A percentile compares a stretch with the other conserved stretches of the same genome.
phyloP scores from a whole-genome alignment of 345 rosid species.

The Eucalyptus brandiana region DNA sequence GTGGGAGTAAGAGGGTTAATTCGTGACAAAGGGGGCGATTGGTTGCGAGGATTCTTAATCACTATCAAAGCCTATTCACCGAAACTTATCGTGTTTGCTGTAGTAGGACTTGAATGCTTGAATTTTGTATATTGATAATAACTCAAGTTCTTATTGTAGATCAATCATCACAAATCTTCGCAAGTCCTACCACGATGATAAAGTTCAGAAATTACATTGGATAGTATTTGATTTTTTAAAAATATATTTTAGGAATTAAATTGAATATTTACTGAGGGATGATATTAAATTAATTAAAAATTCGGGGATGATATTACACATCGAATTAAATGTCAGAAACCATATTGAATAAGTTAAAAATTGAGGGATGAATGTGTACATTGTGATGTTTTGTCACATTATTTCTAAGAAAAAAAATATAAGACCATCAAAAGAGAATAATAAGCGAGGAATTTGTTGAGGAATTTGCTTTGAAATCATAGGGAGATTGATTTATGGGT shows the following conservation, averaged over 20 bases:
- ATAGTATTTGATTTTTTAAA: too few relatives aligned
- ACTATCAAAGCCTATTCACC: not conserved
- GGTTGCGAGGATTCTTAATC: not conserved
- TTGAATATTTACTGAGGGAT: not conserved
- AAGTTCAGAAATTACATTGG: too few relatives aligned
- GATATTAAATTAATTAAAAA: too few relatives aligned
- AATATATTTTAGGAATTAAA: too few relatives aligned
- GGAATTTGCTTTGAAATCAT: not conserved
- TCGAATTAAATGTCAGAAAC: fast-evolving
- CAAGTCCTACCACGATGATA: too few relatives aligned
- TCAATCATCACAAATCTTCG: not conserved
- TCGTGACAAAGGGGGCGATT: not conserved
- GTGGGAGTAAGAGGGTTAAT: not conserved
- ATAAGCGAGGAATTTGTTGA: not conserved
- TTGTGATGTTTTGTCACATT: not conserved
- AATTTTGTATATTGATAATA: not conserved
- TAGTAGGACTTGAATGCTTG: not conserved
- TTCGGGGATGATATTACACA: not conserved
- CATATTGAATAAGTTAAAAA: too few relatives aligned
- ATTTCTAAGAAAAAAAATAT: not conserved
- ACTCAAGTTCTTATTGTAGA: not conserved
- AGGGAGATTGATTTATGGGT: not conserved
- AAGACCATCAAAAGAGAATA: not conserved
- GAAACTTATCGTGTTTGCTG: not conserved
- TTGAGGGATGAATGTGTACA: not conserved